phyloP scores from a whole-genome alignment of 768 basidiomycete genomes.

The Chlorophyllum brunneum region DNA sequence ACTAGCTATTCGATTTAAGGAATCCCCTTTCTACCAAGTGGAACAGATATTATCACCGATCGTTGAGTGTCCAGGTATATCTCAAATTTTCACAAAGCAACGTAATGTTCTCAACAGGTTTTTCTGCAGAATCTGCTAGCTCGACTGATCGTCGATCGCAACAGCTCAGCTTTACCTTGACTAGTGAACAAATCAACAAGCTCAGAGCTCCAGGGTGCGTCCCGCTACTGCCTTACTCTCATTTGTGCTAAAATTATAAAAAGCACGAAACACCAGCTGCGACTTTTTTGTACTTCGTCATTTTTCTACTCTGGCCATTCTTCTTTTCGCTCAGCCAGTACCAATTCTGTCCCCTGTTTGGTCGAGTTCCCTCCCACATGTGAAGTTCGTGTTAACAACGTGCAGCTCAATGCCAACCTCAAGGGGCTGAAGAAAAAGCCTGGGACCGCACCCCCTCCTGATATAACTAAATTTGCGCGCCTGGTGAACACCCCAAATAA shows the following conservation, averaged over 20 bases:
- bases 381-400: slow-evolving; percentile 83
- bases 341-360: slow-evolving; percentile 53
- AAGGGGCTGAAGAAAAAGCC: slow-evolving; percentile 95
- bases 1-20: slow-evolving; percentile 70
- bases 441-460: slow-evolving; percentile 89
- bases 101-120: slow-evolving; percentile 7
- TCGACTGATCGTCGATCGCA: slow-evolving; percentile 74
- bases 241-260: slow-evolving; percentile 3
- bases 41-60: slow-evolving; percentile 63
- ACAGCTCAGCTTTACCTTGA: slow-evolving; percentile 60
- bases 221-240: slow-evolving; percentile 6
- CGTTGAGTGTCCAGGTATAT: slow-evolving; percentile 75
- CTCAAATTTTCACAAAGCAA: slow-evolving; percentile 4
- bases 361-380: slow-evolving; percentile 91
- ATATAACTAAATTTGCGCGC: slow-evolving; percentile 45
- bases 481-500: slow-evolving; percentile 49
- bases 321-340: slow-evolving; percentile 41
- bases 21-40: slow-evolving; percentile 72
- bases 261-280: slow-evolving; percentile 73
- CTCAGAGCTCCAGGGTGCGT: slow-evolving; percentile 54
- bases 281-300: slow-evolving; percentile 87
- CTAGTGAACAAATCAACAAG: slow-evolving; percentile 57
- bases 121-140: slow-evolving; percentile 64
- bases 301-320: slow-evolving; percentile 55
- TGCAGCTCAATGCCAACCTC: slow-evolving; percentile 65